Base-by-base conservation (phyloP, 257 asterid species). In the Asclepias syriaca region DNA sequence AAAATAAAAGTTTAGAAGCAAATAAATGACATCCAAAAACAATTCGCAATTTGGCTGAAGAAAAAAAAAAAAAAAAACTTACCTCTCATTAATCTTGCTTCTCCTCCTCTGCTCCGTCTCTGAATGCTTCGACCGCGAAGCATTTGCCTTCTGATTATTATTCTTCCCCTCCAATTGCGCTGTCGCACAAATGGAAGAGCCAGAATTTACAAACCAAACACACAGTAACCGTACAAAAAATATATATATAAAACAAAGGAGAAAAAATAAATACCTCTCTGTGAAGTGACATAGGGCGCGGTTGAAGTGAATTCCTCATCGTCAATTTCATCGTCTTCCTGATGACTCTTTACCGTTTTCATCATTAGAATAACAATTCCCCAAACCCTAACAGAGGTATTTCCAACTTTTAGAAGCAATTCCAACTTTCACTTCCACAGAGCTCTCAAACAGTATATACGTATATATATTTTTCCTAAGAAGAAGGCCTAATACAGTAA, bases 31-130 rank as follows among this genome's bases (percentile, higher is more conserved):
- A 72, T 13, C 27, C 4, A 8, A 53, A 24, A 54, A 13, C 0
- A 37, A 9, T 6, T 37, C 19, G 24, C 4, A 34, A 10, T 27
- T 51, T 6, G 55, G 9, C 5, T 21, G 4, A 46, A 8, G 13
- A 71, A 1, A 3, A 77, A 13, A 49, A 55, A 1, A 69, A 68
- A 3, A 48, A 1, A 63, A 58, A 68, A 70, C 78, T 75, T 73
- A 71, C 97, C 98, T 90, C 84, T 93, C 93, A 59, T 90, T 93
- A 80, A 93, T 90, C 78, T 90, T 93, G 85, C 89, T 84, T 82
- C 98, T 86, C 74, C 97, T 68, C 5, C 92, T 88, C 75, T 88
- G 97, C 85, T 90, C 97, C 7, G 96, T 88, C 83, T 86, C 97
- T 39, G 96, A 90, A 84, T 93, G 98, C 85, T 88, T 93, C 69